phyloP scores from a whole-genome alignment of 192 early-diverging fungal species.

The Podila minutissima region DNA sequence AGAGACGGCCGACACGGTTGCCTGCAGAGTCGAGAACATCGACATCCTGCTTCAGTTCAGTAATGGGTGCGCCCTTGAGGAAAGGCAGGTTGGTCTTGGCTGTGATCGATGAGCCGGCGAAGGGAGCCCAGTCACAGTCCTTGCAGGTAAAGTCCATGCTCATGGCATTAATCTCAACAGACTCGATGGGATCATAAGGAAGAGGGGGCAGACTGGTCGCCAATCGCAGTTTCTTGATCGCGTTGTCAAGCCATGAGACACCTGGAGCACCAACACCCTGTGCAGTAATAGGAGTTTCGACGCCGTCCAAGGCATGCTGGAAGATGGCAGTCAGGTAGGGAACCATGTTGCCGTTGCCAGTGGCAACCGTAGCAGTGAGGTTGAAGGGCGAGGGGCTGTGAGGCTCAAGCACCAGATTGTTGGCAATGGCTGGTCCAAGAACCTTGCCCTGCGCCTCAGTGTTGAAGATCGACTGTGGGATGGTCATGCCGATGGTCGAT shows the following conservation, averaged over 20 bases:
- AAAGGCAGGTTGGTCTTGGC: slow-evolving; percentile 66
- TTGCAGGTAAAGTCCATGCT: slow-evolving; percentile 51
- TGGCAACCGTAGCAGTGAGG: slow-evolving; percentile 18
- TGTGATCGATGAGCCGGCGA: slow-evolving; percentile 48
- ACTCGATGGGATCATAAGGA: slow-evolving; percentile 29
- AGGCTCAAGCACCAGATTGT: slow-evolving; percentile 1
- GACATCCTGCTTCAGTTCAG: slow-evolving; percentile 53
- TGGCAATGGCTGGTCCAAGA: slow-evolving; percentile 22
- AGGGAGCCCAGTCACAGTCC: slow-evolving; percentile 51
- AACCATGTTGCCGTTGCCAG: not conserved
- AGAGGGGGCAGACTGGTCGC: slow-evolving; percentile 9
- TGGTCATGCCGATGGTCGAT: slow-evolving; percentile 47
- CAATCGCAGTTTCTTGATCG: slow-evolving; percentile 21
- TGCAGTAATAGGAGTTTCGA: slow-evolving; percentile 10
- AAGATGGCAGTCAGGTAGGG: slow-evolving; percentile 22
- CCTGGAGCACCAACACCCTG: slow-evolving; percentile 24
- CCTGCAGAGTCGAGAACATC: slow-evolving; percentile 34
- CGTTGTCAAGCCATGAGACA: slow-evolving; percentile 37
- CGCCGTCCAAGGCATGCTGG: slow-evolving; percentile 12
- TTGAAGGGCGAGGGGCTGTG: slow-evolving; percentile 10
- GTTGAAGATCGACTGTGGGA: slow-evolving; percentile 36
- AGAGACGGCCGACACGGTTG: slow-evolving; percentile 21
- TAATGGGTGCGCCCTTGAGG: slow-evolving; percentile 57
- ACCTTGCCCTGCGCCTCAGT: slow-evolving; percentile 10
- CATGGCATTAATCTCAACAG: slow-evolving; percentile 55